phyloP scores from a whole-genome alignment of 352 stramenopile species.

The Phytophthora palmivora region DNA sequence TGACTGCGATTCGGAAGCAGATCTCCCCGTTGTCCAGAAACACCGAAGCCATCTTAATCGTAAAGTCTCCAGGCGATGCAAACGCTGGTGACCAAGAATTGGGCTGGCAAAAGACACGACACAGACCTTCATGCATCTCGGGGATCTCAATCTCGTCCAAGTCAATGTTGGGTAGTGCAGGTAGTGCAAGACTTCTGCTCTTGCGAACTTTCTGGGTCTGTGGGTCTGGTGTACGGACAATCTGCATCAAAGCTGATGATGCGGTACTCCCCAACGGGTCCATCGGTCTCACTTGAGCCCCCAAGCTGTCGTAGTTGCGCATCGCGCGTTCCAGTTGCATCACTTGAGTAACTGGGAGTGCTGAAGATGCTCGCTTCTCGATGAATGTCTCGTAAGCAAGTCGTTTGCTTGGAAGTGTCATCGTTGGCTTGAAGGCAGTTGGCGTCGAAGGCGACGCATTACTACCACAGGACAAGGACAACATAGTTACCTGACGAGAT shows the following conservation, averaged over 20 bases:
- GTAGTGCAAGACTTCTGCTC: slow-evolving; percentile 25
- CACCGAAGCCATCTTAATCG: slow-evolving; percentile 67
- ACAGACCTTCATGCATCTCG: slow-evolving; percentile 69
- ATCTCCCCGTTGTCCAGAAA: slow-evolving; percentile 48
- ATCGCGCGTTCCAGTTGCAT: slow-evolving; percentile 28
- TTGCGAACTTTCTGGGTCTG: slow-evolving; percentile 24
- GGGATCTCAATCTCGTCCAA: slow-evolving; percentile 75
- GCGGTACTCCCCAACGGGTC: not conserved
- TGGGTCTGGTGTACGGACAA: slow-evolving; percentile 25
- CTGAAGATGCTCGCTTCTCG: slow-evolving; percentile 27
- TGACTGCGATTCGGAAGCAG: slow-evolving; percentile 60
- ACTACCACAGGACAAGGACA: slow-evolving; percentile 36
- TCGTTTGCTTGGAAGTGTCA: slow-evolving; percentile 11
- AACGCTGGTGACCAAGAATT: slow-evolving; percentile 79
- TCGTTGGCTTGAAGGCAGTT: slow-evolving; percentile 13
- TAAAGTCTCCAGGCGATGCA: slow-evolving; percentile 79
- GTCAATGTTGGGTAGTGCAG: slow-evolving; percentile 29
- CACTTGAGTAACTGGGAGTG: slow-evolving; percentile 1
- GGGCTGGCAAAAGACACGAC: slow-evolving; percentile 70
- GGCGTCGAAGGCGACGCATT: slow-evolving; percentile 25
- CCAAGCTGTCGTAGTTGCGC: slow-evolving; percentile 31
- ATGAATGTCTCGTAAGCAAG: slow-evolving; percentile 46
- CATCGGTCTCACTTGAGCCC: slow-evolving; percentile 32
- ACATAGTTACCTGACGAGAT: slow-evolving; percentile 18
- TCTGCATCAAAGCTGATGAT: slow-evolving; percentile 34